Base-by-base conservation (phyloP, 2,329 filamentous ascomycete species). In the Fusarium nisikadoi region DNA sequence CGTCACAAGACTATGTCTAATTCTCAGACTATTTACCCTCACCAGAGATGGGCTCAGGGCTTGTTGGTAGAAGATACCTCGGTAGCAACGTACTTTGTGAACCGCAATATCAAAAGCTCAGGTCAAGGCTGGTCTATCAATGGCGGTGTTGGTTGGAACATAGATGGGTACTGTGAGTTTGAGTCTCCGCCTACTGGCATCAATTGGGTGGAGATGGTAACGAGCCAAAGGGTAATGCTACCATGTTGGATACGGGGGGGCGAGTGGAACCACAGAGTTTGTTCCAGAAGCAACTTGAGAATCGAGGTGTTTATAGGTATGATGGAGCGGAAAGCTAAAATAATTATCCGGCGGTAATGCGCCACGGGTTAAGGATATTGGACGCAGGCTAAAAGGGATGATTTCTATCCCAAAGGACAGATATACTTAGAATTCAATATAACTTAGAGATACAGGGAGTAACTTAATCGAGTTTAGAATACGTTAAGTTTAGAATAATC, bases 51-150 rank as follows among this genome's bases (percentile, higher is more conserved):
- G 75, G 68, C 75, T 1, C 66, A 76, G 17, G 75, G 75, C 1
- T 19, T 76, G 11, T 43, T 76, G 1, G 75, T 76, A 5, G 75
- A 76, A 12, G 42, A 66, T 4, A 73, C 71, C 1, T 57, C 59
- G 0, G 75, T 61, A 1, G 36, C 52, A 0, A 63, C 57, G 0
- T 39, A 52, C 0, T 76, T 76, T 5, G 59, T 65, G 13, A 68
- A 76, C 10, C 57, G 75, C 0, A 58, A 43, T 1, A 70, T 25
- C 3, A 64, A 62, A 2, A 73, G 75, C 1, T 57, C 74, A 3
- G 75, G 75, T 1, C 75, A 76, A 3, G 75, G 75, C 1, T 76
- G 75, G 75, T 38, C 68, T 8, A 76, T 76, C 12, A 76, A 76
- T 17, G 75, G 43, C 1, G 75, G 75, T 0, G 75, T 76, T 13